Conservation (phyloP, 78 protist genomes). For the Chrysochromulina tobinii region DNA sequence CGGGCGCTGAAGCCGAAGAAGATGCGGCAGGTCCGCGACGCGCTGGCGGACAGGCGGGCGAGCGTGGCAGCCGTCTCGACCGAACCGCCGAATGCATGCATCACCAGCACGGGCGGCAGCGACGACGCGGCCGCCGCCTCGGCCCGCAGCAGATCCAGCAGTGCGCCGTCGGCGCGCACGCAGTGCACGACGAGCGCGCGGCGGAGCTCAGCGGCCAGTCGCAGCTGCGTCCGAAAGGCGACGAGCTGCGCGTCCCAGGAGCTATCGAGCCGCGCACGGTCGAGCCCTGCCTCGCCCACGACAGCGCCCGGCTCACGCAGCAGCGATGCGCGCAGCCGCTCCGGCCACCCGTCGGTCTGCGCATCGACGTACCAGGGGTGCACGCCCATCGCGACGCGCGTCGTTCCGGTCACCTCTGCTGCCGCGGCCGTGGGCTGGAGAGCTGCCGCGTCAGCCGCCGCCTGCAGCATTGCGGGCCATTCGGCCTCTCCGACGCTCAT, state of each 20-base stretch:
- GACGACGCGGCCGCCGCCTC: background rate
- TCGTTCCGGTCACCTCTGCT: background rate
- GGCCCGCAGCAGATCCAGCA: background rate
- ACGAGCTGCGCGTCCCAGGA: background rate
- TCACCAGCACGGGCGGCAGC: background rate
- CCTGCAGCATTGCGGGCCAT: background rate
- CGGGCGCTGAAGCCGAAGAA: background rate
- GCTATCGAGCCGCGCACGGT: background rate
- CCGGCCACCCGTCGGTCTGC: background rate
- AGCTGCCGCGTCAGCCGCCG: background rate
- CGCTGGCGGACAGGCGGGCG: background rate
- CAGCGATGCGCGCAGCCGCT: background rate
- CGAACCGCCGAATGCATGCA: background rate
- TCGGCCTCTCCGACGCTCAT: background rate
- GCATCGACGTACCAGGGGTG: background rate
- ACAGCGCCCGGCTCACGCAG: background rate
- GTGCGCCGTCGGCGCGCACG: slow-evolving; percentile 8
- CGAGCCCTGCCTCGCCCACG: background rate
- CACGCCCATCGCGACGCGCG: background rate
- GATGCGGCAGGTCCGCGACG: background rate
- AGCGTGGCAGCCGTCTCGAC: background rate
- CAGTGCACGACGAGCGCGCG: background rate
- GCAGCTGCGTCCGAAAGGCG: background rate
- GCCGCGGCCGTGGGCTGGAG: background rate
- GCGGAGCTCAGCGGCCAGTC: background rate